Conservation (phyloP, 768 basidiomycete species). For the Leccinum subgranulosum region DNA sequence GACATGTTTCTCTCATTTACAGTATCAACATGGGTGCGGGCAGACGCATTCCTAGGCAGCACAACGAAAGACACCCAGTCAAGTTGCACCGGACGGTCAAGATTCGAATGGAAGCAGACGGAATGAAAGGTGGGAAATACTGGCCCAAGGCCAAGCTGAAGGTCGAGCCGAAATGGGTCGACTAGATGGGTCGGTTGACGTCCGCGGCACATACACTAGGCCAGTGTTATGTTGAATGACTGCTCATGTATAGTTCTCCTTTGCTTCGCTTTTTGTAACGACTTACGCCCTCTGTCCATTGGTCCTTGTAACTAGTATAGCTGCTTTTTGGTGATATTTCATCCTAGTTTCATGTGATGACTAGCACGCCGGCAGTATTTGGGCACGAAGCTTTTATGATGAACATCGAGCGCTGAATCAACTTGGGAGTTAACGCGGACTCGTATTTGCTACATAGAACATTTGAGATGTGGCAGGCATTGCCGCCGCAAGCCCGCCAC, state of each 20-base stretch:
- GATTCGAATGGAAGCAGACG: conserved; percentile 49
- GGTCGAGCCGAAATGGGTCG: conserved; percentile 39
- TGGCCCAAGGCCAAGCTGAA: conserved; percentile 38
- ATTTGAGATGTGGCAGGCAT: too few relatives aligned
- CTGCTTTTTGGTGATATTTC: not conserved
- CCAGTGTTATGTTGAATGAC: not conserved
- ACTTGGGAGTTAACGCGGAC: too few relatives aligned
- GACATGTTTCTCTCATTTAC: not conserved
- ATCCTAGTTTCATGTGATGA: not conserved
- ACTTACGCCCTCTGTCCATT: not conserved
- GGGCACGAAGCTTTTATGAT: not conserved
- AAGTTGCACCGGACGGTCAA: conserved; percentile 49
- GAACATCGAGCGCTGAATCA: too few relatives aligned
- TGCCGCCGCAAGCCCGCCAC: too few relatives aligned
- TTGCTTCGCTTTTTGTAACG: not conserved
- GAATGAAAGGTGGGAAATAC: conserved; percentile 33
- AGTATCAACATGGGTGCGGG: conserved; percentile 41
- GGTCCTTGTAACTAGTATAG: not conserved
- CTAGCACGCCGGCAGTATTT: not conserved
- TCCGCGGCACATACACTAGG: not conserved
- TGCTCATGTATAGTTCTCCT: not conserved
- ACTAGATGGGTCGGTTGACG: conserved; percentile 19
- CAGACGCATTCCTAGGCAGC: conserved; percentile 41
- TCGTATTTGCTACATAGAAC: not conserved
- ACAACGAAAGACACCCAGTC: conserved; percentile 33